phyloP scores from a whole-genome alignment of 176 grass and related monocot species.

The Zoysia pacifica region DNA sequence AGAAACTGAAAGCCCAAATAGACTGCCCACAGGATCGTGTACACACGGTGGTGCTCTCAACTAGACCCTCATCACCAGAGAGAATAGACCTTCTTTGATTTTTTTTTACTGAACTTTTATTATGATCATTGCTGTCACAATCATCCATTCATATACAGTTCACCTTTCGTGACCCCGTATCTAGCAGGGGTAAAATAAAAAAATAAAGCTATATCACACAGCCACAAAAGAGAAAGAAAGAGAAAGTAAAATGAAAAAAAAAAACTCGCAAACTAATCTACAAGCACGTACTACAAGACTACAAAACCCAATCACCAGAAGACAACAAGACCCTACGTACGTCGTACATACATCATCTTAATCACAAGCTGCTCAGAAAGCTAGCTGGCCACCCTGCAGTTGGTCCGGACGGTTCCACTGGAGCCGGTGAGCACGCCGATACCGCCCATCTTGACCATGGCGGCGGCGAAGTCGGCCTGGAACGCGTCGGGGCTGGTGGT shows the following conservation, averaged over 20 bases:
- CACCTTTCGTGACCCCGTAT: neutral
- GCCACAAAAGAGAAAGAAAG: neutral
- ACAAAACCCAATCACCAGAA: neutral
- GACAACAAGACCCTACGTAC: neutral
- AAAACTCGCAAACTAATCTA: neutral
- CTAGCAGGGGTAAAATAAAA: neutral
- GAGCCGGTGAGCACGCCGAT: constrained; percentile 61
- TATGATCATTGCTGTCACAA: neutral
- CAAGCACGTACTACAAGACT: neutral
- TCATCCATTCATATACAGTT: constrained; percentile 2
- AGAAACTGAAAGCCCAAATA: too few relatives aligned
- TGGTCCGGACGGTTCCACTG: constrained; percentile 55
- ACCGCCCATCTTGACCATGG: constrained; percentile 84
- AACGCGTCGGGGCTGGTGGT: constrained; percentile 49
- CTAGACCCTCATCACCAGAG: too few relatives aligned
- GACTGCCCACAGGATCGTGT: too few relatives aligned
- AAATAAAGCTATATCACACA: neutral
- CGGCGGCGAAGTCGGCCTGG: constrained; percentile 58
- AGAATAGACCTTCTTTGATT: neutral
- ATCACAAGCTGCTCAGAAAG: neutral
- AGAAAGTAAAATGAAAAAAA: neutral
- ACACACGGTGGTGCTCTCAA: too few relatives aligned
- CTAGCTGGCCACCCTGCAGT: constrained; percentile 53
- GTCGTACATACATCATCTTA: neutral
- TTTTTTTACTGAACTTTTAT: neutral